Evolutionary conservation across 1,284 basidiomycete genomes (phyloP).

Genomic region (Sanguinoderma infundibulare): DNA sequence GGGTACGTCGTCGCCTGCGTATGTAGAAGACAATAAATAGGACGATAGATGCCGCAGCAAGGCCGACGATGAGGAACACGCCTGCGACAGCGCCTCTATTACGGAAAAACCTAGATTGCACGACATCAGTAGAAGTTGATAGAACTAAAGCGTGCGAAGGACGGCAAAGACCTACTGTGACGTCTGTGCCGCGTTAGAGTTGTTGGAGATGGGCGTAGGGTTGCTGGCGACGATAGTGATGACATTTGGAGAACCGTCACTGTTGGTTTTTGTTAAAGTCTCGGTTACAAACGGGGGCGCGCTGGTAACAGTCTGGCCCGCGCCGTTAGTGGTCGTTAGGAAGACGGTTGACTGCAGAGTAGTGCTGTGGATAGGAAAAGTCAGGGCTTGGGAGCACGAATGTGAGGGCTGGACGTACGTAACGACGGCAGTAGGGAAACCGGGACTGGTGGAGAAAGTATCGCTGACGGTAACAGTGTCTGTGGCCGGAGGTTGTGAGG

Average conservation of each 20-base stretch:
- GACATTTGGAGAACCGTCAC: slow-evolving; percentile 54
- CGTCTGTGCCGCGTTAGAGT: slow-evolving; percentile 35
- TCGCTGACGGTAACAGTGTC: background rate
- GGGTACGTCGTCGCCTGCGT: slow-evolving; percentile 62
- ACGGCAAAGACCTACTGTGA: slow-evolving; percentile 48
- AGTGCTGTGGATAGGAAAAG: slow-evolving; percentile 42
- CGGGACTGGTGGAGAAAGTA: background rate
- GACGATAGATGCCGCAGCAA: slow-evolving; percentile 69
- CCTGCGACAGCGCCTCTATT: slow-evolving; percentile 79
- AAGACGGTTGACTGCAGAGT: slow-evolving; percentile 58
- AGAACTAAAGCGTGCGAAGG: background rate
- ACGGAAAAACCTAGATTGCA: slow-evolving; percentile 61
- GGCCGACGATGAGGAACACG: slow-evolving; percentile 77
- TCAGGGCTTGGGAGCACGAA: background rate
- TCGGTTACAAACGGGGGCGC: slow-evolving; percentile 62
- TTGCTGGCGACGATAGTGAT: slow-evolving; percentile 66
- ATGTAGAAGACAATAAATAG: slow-evolving; percentile 74
- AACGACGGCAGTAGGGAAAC: background rate
- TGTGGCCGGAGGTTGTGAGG: background rate
- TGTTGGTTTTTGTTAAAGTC: slow-evolving; percentile 55
- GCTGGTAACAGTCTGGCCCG: slow-evolving; percentile 53
- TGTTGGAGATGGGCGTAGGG: slow-evolving; percentile 63
- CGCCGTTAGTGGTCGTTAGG: slow-evolving; percentile 60
- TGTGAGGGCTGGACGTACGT: slow-evolving; percentile 3
- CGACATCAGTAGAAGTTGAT: background rate